phyloP scores from a whole-genome alignment of 768 basidiomycete species.

The Suillus ampliporus region DNA sequence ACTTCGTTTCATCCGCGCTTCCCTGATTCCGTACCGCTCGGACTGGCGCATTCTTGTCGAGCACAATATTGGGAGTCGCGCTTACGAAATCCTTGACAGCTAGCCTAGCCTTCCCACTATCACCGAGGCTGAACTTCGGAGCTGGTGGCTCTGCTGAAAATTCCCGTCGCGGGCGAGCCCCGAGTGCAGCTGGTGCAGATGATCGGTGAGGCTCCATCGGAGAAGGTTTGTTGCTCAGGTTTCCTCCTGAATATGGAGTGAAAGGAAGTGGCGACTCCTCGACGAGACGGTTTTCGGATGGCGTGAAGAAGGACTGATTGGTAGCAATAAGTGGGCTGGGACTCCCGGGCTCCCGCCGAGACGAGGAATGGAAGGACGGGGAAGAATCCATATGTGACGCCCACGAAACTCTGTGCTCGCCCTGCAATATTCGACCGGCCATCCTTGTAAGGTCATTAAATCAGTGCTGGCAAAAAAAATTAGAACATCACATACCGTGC shows the following conservation, averaged over 20 bases:
- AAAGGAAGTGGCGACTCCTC: conserved; percentile 50
- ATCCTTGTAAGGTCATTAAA: conserved; percentile 52
- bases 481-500: conserved; percentile 61
- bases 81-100: conserved; percentile 6
- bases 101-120: conserved; percentile 3
- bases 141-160: conserved; percentile 34
- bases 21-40: conserved; percentile 33
- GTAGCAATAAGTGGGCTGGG: conserved; percentile 10
- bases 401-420: conserved; percentile 62
- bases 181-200: conserved; percentile 62
- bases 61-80: conserved; percentile 36
- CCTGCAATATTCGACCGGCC: conserved; percentile 64
- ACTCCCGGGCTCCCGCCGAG: conserved; percentile 19
- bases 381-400: conserved; percentile 48
- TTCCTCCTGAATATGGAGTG: conserved; percentile 14
- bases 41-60: conserved; percentile 47
- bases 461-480: conserved; percentile 12
- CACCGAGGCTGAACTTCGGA: conserved; percentile 41
- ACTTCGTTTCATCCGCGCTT: conserved; percentile 24
- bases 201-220: conserved; percentile 15
- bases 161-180: conserved; percentile 37
- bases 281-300: conserved; percentile 43
- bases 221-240: neutral
- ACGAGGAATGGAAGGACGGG: conserved; percentile 36
- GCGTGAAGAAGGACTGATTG: conserved; percentile 37